Conservation (phyloP, 768 basidiomycete genomes). For the Rhodosporidiobolus sp. region DNA sequence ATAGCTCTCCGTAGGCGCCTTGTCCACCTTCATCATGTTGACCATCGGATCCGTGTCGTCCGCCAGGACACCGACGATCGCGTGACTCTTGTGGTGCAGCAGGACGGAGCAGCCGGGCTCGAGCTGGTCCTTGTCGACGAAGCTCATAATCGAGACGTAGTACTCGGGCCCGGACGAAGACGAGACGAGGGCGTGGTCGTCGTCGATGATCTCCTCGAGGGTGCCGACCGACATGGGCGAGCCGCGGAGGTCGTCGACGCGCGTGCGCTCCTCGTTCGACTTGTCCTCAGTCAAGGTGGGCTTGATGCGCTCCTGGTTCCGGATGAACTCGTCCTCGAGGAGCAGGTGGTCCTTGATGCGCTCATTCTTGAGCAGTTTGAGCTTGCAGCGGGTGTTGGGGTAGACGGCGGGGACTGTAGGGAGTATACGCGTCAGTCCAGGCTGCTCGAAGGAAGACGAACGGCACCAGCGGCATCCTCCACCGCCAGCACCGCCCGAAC, state of each 20-base stretch:
- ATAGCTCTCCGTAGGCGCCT: slow-evolving; percentile 97
- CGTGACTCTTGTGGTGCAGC: slow-evolving; percentile 90
- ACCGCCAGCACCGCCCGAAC: too few relatives aligned
- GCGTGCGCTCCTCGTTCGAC: slow-evolving; percentile 92
- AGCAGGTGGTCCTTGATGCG: slow-evolving; percentile 97
- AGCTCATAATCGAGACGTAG: slow-evolving; percentile 95
- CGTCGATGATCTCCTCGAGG: slow-evolving; percentile 92
- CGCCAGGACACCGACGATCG: slow-evolving; percentile 89
- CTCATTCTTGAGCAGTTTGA: slow-evolving; percentile 92
- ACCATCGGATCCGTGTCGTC: slow-evolving; percentile 96
- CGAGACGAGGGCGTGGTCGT: slow-evolving; percentile 98
- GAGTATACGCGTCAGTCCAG: not conserved
- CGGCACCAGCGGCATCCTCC: not conserved
- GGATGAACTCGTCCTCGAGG: slow-evolving; percentile 89
- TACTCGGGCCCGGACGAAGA: slow-evolving; percentile 91
- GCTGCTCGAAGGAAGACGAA: not conserved
- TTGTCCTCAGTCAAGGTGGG: slow-evolving; percentile 84
- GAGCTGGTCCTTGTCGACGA: slow-evolving; percentile 94
- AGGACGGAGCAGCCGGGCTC: slow-evolving; percentile 95
- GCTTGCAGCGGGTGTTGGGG: slow-evolving; percentile 90
- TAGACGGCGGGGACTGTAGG: slow-evolving; percentile 74
- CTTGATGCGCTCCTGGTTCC: slow-evolving; percentile 85
- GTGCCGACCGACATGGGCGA: slow-evolving; percentile 98
- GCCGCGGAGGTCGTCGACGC: slow-evolving; percentile 89
- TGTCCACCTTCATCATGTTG: slow-evolving; percentile 84